These are phyloP conservation scores for Epithele typhae DNA, from an alignment of 768 basidiomycete species.

Conservation along the genomic window DNA sequence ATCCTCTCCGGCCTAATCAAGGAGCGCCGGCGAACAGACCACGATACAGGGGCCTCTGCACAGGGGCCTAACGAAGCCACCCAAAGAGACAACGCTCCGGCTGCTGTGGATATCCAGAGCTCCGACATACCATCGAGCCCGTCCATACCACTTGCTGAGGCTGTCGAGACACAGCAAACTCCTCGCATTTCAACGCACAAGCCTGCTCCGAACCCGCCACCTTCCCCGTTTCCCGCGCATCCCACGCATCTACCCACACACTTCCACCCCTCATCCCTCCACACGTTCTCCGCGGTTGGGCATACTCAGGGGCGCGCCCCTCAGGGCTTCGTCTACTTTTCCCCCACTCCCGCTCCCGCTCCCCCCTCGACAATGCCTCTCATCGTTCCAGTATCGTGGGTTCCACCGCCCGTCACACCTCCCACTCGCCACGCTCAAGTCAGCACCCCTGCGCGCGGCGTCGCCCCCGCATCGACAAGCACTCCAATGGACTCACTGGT, in stretches of 20 bases:
- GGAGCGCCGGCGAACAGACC: slow-evolving; percentile 14
- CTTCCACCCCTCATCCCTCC: slow-evolving; percentile 17
- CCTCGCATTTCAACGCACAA: too few species aligned
- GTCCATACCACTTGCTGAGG: slow-evolving; percentile 4
- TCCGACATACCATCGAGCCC: too few species aligned
- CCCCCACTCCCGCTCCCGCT: neutral
- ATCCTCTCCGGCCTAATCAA: slow-evolving; percentile 48
- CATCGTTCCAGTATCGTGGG: slow-evolving; percentile 13
- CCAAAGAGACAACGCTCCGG: too few species aligned
- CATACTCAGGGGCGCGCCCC: neutral
- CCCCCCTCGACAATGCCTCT: slow-evolving; percentile 1
- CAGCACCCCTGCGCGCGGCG: slow-evolving; percentile 7
- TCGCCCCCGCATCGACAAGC: neutral
- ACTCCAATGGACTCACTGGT: slow-evolving; percentile 55
- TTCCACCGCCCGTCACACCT: slow-evolving; percentile 1
- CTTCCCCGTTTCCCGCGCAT: neutral
- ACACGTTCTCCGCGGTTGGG: neutral
- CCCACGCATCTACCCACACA: slow-evolving; percentile 14
- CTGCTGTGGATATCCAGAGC: too few species aligned
- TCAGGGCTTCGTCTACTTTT: slow-evolving; percentile 10
- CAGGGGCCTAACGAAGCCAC: too few species aligned
- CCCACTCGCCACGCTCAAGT: too few species aligned
- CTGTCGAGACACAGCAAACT: too few species aligned
- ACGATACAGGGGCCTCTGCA: neutral
- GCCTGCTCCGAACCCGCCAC: too few species aligned